Percentiles rank a stretch among this genome's conserved stretches.
Evolutionary conservation across 768 basidiomycete species (phyloP).

Genomic region (Termitomyces sp.): DNA sequence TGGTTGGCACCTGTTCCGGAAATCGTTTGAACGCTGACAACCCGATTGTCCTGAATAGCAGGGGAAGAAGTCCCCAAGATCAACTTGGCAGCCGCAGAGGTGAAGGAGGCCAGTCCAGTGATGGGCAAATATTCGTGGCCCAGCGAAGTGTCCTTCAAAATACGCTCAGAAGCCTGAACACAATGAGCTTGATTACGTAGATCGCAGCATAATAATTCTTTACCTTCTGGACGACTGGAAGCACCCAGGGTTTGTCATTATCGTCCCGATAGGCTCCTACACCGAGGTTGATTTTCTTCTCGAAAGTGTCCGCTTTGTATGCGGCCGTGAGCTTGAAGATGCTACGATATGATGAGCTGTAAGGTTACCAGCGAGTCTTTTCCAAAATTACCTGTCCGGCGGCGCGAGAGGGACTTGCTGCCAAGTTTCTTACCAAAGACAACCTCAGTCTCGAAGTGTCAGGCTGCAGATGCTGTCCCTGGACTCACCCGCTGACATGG

Average conservation of each 20-base stretch:
- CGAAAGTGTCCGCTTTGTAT: conserved; percentile 74
- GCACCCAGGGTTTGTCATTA: conserved; percentile 83
- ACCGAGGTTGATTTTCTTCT: conserved; percentile 84
- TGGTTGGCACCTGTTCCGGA: conserved; percentile 97
- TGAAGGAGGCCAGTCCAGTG: conserved; percentile 81
- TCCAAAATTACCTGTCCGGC: conserved; percentile 60
- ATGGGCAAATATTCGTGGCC: conserved; percentile 95
- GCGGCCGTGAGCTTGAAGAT: conserved; percentile 90
- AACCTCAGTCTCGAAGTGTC: conserved; percentile 5
- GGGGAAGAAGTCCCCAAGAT: conserved; percentile 72
- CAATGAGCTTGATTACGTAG: neutral
- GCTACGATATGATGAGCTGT: conserved; percentile 31
- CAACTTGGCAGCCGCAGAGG: conserved; percentile 72
- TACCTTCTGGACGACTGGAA: conserved; percentile 89
- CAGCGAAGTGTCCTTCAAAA: conserved; percentile 63
- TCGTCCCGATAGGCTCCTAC: conserved; percentile 93
- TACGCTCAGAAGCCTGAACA: conserved; percentile 61
- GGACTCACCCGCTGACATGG: conserved; percentile 52
- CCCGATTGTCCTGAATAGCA: conserved; percentile 66
- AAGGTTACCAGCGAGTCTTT: neutral
- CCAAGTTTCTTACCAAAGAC: conserved; percentile 55
- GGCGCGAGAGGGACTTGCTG: conserved; percentile 75
- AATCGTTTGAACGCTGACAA: conserved; percentile 84
- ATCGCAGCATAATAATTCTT: neutral
- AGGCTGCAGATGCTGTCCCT: neutral